Evolutionary conservation across 139 green algal species (phyloP).

Genomic region (Chlorella sp.): DNA sequence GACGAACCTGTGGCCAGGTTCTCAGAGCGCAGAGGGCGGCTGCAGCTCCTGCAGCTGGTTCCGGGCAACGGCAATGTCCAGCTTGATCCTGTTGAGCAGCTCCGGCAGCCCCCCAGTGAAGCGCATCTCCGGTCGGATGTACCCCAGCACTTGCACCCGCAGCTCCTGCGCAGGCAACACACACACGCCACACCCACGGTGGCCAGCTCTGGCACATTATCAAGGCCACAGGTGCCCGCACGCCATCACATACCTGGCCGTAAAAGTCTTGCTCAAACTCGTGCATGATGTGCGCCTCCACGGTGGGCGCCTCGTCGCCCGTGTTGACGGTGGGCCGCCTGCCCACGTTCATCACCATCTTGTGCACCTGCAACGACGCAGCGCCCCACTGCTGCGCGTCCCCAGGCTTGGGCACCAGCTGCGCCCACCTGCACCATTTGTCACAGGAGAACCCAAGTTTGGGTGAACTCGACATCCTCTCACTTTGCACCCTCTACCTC

Average conservation of each 20-base stretch:
- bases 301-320: slow-evolving; percentile 31
- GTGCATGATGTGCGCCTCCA: slow-evolving; percentile 87
- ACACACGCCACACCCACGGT: too few relatives aligned
- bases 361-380: slow-evolving; percentile 50
- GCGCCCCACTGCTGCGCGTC: slow-evolving; percentile 34
- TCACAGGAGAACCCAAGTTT: too few relatives aligned
- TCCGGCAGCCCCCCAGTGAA: slow-evolving; percentile 62
- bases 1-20: too few relatives aligned
- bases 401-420: slow-evolving; percentile 29
- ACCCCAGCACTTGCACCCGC: slow-evolving; percentile 59
- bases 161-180: too few relatives aligned
- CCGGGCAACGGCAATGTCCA: slow-evolving; percentile 62
- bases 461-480: too few relatives aligned
- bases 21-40: too few relatives aligned
- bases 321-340: slow-evolving; percentile 76
- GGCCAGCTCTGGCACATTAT: too few relatives aligned
- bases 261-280: slow-evolving; percentile 58
- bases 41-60: slow-evolving; percentile 31
- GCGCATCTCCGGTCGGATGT: slow-evolving; percentile 73
- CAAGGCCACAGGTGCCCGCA: not conserved
- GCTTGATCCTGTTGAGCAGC: slow-evolving; percentile 65
- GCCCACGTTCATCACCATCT: slow-evolving; percentile 93
- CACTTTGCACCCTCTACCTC: too few relatives aligned
- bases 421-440: slow-evolving; percentile 48
- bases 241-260: slow-evolving; percentile 10